A percentile compares a stretch with the other conserved stretches of the same genome.
These are phyloP conservation scores for Colletotrichum orbiculare DNA, from an alignment of 2,329 filamentous ascomycete genomes.

Conservation along the genomic window DNA sequence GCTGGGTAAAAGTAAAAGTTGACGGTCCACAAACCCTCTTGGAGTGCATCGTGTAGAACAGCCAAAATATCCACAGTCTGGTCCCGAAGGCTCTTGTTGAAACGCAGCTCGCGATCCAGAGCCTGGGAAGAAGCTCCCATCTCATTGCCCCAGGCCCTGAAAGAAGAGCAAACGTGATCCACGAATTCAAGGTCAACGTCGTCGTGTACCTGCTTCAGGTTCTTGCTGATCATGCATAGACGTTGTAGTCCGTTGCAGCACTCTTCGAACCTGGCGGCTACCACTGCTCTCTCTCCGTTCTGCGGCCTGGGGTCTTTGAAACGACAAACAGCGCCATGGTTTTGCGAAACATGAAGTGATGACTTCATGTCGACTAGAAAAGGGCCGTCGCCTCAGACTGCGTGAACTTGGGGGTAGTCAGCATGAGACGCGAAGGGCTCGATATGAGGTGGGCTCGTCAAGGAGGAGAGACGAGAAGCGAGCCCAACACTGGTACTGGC, in stretches of 20 bases:
- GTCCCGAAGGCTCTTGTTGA: slow-evolving; percentile 1
- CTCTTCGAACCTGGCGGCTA: slow-evolving; percentile 21
- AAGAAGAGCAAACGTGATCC: neutral
- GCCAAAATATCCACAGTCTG: slow-evolving; percentile 3
- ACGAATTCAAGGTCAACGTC: neutral
- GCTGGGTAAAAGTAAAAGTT: too few relatives aligned
- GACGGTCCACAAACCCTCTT: neutral
- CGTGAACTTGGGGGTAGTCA: neutral
- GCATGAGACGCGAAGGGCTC: too few relatives aligned
- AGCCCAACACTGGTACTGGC: too few relatives aligned
- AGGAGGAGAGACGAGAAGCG: too few relatives aligned
- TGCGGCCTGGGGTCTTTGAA: neutral
- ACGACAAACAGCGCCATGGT: neutral
- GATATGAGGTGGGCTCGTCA: too few relatives aligned
- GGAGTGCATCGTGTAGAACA: slow-evolving; percentile 2
- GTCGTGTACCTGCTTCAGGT: neutral
- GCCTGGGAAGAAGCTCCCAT: slow-evolving; percentile 7
- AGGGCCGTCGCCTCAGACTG: neutral
- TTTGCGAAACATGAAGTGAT: neutral
- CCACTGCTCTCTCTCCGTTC: neutral
- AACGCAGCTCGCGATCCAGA: slow-evolving; percentile 16
- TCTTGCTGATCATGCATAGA: neutral
- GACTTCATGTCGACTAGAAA: neutral
- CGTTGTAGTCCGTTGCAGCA: slow-evolving; percentile 6
- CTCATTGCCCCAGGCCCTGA: slow-evolving; percentile 16